Conservation (phyloP, 2,329 filamentous ascomycete genomes). For the Fusarium robinianum region DNA sequence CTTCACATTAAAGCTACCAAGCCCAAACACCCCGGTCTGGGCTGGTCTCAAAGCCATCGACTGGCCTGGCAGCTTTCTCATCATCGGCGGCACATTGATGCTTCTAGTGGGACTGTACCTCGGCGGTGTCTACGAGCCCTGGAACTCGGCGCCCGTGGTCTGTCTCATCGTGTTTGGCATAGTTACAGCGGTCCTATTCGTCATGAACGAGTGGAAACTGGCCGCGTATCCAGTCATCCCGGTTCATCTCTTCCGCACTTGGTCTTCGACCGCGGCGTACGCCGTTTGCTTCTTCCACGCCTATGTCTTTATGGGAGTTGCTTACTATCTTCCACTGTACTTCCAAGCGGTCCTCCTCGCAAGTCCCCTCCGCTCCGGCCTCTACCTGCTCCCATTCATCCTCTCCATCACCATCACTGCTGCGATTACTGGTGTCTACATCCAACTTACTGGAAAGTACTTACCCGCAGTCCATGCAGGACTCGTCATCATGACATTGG, state of each 20-base stretch:
- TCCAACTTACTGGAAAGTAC: conserved; percentile 62
- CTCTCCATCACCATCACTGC: conserved; percentile 51
- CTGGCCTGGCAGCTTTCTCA: conserved; percentile 63
- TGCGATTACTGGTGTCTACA: conserved; percentile 48
- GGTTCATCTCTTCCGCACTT: conserved; percentile 59
- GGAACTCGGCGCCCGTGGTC: conserved; percentile 64
- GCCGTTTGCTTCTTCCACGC: conserved; percentile 50
- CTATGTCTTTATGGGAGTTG: conserved; percentile 65
- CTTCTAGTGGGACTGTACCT: conserved; percentile 71
- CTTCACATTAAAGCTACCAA: conserved; percentile 69
- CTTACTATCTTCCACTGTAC: conserved; percentile 75
- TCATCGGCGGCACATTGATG: conserved; percentile 70
- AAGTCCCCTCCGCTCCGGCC: conserved; percentile 62
- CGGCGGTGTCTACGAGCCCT: conserved; percentile 66
- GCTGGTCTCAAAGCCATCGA: conserved; percentile 65
- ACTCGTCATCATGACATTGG: conserved; percentile 60
- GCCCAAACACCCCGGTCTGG: conserved; percentile 64
- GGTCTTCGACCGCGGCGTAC: conserved; percentile 63
- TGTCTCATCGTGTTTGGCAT: conserved; percentile 65
- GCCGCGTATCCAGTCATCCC: conserved; percentile 73
- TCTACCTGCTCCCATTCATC: conserved; percentile 66
- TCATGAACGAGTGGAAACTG: conserved; percentile 65
- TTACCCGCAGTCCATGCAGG: conserved; percentile 58
- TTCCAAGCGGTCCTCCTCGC: conserved; percentile 70
- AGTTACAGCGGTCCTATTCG: conserved; percentile 54